These are phyloP conservation scores for Lindgomyces ingoldianus DNA, from an alignment of 495 filamentous ascomycete species.

Conservation along the genomic window DNA sequence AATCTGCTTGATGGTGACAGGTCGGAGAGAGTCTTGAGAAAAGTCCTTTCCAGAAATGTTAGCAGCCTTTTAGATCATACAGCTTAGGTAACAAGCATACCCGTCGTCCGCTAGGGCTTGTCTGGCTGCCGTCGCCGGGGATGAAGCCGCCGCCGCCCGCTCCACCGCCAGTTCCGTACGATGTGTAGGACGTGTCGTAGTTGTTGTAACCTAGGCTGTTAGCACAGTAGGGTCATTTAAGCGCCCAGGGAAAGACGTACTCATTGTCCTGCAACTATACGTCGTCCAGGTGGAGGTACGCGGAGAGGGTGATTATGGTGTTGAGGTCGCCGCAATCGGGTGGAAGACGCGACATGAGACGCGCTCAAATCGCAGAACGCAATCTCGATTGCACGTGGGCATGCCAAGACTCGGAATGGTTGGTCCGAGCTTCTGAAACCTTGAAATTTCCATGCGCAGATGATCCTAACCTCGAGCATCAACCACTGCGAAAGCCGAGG, in stretches of 20 bases:
- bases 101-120: constrained; percentile 47
- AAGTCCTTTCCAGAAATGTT: constrained; percentile 51
- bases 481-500: neutral
- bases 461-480: neutral
- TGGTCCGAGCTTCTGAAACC: constrained; percentile 15
- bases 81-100: constrained; percentile 38
- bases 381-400: constrained; percentile 25
- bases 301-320: neutral
- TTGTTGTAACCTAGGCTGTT: constrained; percentile 26
- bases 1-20: constrained; percentile 93
- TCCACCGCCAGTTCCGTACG: constrained; percentile 61
- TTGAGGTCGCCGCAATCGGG: neutral
- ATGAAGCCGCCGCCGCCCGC: constrained; percentile 70
- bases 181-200: constrained; percentile 52
- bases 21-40: constrained; percentile 73
- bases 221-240: neutral
- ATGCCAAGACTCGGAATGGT: constrained; percentile 30
- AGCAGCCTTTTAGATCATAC: constrained; percentile 34
- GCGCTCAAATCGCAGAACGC: neutral
- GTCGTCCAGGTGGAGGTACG: neutral
- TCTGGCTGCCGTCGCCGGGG: constrained; percentile 52
- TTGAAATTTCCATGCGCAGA: neutral
- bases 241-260: neutral
- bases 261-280: constrained; percentile 21
- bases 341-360: constrained; percentile 24